Base-by-base conservation (phyloP, 2,329 filamentous ascomycete genomes). In the Aspergillus terreus region DNA sequence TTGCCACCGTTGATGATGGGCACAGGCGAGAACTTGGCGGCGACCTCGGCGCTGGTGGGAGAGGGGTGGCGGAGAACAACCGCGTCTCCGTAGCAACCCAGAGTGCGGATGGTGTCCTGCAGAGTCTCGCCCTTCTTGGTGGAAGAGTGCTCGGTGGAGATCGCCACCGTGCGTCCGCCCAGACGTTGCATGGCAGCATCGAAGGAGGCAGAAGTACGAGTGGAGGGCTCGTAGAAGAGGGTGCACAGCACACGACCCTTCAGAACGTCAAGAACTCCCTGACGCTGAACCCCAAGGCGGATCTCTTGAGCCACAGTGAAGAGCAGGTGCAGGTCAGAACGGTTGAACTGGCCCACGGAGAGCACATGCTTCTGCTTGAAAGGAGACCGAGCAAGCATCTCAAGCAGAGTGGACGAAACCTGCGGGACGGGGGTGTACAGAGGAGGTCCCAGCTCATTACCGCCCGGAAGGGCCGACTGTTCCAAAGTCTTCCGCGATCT, bases 241-340 rank as follows among this genome's bases (percentile, higher is more conserved):
- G 90, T 94, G 75, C 87, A 90, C 35, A 99, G 81, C 11, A 99
- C 83, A 43, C 88, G 85, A 25, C 92, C 91, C 63, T 88, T 89
- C 55, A 99, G 83, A 51, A 95, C 81, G 65, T 94, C 87, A 46
- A 99, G 80, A 27, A 94, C 88, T 53, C 94, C 94, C 64, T 95
- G 87, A 46, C 92, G 87, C 75, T 97, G 90, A 27, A 96, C 94
- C 49, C 91, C 92, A 15, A 96, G 82, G 27, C 92, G 88, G 92
- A 99, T 97, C 76, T 99, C 94, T 71, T 96, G 90, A 1, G 94
- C 94, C 46, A 99, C 88, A 6, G 92, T 95, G 79, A 99, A 97
- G 45, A 99, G 83, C 55, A 95, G 76, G 71, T 97, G 94, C 46
- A 99, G 81, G 65, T 99, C 92, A 15, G 88, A 81, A 44, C 92